Evolutionary conservation across 2,329 filamentous ascomycete genomes (phyloP), one percentile per base, ranked within the genome.

Genomic region (Rhinocladiella mackenziei): DNA sequence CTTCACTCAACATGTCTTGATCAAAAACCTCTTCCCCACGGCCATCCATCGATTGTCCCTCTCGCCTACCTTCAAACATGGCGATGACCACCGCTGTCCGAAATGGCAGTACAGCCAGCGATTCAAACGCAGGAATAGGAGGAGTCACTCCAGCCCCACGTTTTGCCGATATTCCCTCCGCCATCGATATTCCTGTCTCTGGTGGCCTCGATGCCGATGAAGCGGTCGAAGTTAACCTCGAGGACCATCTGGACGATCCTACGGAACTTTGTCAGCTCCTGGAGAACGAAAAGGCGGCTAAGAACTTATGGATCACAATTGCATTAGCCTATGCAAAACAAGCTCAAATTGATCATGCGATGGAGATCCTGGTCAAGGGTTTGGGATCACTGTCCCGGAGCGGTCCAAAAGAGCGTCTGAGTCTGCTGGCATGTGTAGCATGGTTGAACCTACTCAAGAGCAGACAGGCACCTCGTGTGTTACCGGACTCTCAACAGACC

Each of bases 221-320:
- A 60, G 75, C 89, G 60, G 92, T 98, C 65, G 92, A 97, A 70
- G 87, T 98, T 60, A 87, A 94, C 62, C 80, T 97, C 41, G 84
- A 89, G 62, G 87, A 91, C 54, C 81, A 96, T 28, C 80, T 89
- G 49, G 92, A 97, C 64, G 92, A 97, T 62, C 87, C 88, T 14
- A 95, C 86, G 34, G 92, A 98, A 70, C 77, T 98, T 4, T 98
- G 92, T 65, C 92, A 87, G 20, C 77, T 98, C 38, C 81, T 98
- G 53, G 91, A 98, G 69, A 94, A 92, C 61, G 94, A 98, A 66
- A 82, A 84, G 60, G 89, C 89, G 11, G 84, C 87, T 26, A 89
- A 91, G 59, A 87, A 83, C 39, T 94, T 94, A 57, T 98, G 94
- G 94, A 91, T 98, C 75, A 91, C 88, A n/a, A 92, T 97, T 55